Percentiles rank a stretch among this genome's conserved stretches.
Evolutionary conservation across 116 monocot species (phyloP).

Genomic region (Cymodocea nodosa): DNA sequence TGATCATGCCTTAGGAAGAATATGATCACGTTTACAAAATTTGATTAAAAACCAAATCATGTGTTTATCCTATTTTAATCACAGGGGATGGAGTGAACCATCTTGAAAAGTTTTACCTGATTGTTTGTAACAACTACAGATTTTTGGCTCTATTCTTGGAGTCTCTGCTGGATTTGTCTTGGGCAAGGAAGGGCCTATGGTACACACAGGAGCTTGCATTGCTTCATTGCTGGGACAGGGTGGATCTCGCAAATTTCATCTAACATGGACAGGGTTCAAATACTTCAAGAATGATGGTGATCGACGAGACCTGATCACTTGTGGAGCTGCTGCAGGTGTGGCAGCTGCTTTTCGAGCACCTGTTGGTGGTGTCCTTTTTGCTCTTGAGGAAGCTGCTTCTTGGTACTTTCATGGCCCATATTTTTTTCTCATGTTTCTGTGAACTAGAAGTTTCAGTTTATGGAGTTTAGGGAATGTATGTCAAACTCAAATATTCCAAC

Average conservation of each 20-base stretch:
- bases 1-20: too few species aligned
- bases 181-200: constrained; percentile 96
- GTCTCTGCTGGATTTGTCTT: constrained; percentile 80
- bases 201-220: constrained; percentile 95
- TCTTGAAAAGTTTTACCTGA: too few species aligned
- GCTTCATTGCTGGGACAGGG: constrained; percentile 86
- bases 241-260: constrained; percentile 80
- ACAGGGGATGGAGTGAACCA: too few species aligned
- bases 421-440: too few species aligned
- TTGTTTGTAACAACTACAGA: constrained; percentile 18
- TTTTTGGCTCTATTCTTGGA: constrained; percentile 74
- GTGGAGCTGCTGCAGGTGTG: constrained; percentile 90
- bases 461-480: too few species aligned
- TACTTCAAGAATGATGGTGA: constrained; percentile 91
- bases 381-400: constrained; percentile 91
- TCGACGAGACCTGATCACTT: constrained; percentile 85
- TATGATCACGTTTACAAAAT: too few species aligned
- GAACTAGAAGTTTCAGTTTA: too few species aligned
- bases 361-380: constrained; percentile 94
- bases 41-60: too few species aligned
- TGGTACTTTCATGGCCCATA: constrained; percentile 32
- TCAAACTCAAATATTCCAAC: too few species aligned
- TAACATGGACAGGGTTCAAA: constrained; percentile 86
- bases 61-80: too few species aligned
- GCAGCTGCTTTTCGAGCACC: constrained; percentile 94